A percentile compares a stretch with the other conserved stretches of the same genome.
Evolutionary conservation across 805 yeast species (phyloP).

Genomic region (Lachancea fermentati): DNA sequence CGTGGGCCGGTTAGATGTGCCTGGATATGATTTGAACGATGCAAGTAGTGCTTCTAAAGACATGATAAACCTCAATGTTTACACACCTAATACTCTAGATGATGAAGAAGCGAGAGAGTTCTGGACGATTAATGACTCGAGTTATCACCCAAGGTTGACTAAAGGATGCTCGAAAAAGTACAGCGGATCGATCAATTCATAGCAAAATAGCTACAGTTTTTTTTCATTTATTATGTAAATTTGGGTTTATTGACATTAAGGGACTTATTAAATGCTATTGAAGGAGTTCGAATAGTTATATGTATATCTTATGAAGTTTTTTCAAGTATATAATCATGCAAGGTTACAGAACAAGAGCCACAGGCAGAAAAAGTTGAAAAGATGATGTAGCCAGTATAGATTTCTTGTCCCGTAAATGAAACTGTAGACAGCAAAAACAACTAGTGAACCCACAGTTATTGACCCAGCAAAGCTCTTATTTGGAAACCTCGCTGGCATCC

Average conservation of each 20-base stretch:
- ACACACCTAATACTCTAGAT: constrained; percentile 33
- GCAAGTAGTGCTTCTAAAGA: not conserved
- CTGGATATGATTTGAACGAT: not conserved
- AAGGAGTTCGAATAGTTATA: too few relatives aligned
- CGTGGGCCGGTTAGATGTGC: not conserved
- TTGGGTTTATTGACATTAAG: too few relatives aligned
- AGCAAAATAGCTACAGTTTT: not conserved
- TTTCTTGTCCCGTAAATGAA: constrained; percentile 73
- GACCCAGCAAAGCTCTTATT: constrained; percentile 24
- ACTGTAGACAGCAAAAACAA: constrained; percentile 54
- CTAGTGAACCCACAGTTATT: constrained; percentile 36
- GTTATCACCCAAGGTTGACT: not conserved
- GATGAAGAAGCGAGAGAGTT: constrained; percentile 34
- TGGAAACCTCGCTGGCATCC: constrained; percentile 35
- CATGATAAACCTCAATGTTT: constrained; percentile 13
- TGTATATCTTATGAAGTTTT: too few relatives aligned
- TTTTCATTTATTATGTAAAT: too few relatives aligned
- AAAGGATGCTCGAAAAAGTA: not conserved
- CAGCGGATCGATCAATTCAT: not conserved
- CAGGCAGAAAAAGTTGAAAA: constrained; percentile 54
- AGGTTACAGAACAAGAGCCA: not conserved
- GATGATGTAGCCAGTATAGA: constrained; percentile 78
- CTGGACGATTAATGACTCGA: constrained; percentile 24
- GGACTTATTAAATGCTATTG: too few relatives aligned
- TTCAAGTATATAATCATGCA: too few relatives aligned